These are phyloP conservation scores for Blastobotrys serpentis DNA, from an alignment of 1,139 yeast genomes.

Conservation along the genomic window DNA sequence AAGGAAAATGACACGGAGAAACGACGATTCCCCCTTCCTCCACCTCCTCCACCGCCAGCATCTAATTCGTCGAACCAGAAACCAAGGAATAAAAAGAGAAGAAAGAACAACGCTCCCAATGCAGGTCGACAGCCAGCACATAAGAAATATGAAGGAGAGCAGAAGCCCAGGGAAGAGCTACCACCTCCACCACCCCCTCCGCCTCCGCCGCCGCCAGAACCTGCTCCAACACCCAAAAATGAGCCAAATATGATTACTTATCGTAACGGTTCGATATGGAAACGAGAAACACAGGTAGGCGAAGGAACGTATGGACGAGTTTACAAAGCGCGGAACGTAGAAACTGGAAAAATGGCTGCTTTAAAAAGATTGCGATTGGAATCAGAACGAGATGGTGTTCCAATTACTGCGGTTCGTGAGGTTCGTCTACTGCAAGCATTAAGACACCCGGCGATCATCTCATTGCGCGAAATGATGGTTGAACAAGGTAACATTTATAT, in stretches of 20 bases:
- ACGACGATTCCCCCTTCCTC: background rate
- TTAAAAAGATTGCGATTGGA: constrained; percentile 81
- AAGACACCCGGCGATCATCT: constrained; percentile 77
- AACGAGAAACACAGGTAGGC: constrained; percentile 58
- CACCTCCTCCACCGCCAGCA: background rate
- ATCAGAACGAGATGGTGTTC: constrained; percentile 89
- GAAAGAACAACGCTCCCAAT: background rate
- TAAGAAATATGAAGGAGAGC: background rate
- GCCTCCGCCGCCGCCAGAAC: background rate
- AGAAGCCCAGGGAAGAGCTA: background rate
- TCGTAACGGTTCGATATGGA: constrained; percentile 36
- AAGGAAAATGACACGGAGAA: background rate
- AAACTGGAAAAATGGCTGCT: constrained; percentile 76
- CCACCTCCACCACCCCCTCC: background rate
- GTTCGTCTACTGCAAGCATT: constrained; percentile 84
- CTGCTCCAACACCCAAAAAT: background rate
- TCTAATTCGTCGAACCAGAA: background rate
- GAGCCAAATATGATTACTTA: constrained; percentile 4
- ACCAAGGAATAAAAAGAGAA: background rate
- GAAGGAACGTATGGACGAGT: constrained; percentile 86
- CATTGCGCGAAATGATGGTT: constrained; percentile 86
- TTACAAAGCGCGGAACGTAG: constrained; percentile 66
- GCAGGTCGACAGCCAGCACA: background rate
- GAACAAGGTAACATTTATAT: constrained; percentile 74
- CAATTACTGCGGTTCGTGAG: constrained; percentile 92